Conservation (phyloP, 2,329 filamentous ascomycete genomes). For the Nemania diffusa region DNA sequence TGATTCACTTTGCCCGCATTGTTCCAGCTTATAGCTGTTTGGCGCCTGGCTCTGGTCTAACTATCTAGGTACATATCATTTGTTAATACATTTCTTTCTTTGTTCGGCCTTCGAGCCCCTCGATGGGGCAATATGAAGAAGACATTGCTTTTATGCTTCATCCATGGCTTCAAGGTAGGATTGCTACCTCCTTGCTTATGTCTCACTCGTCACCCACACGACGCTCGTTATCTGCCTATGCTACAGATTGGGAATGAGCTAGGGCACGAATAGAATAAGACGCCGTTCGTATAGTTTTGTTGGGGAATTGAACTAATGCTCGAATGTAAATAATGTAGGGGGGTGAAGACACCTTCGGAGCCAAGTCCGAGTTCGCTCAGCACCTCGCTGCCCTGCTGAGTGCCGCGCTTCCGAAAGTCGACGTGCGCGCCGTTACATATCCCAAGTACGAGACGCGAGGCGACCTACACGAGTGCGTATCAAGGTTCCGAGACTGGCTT, state of each 20-base stretch:
- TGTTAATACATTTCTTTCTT: slow-evolving; percentile 1
- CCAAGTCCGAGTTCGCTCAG: slow-evolving; percentile 72
- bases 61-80: neutral
- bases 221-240: neutral
- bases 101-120: slow-evolving; percentile 27
- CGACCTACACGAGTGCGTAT: slow-evolving; percentile 76
- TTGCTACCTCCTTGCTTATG: slow-evolving; percentile 13
- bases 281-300: neutral
- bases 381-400: slow-evolving; percentile 74
- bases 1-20: slow-evolving; percentile 3
- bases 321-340: slow-evolving; percentile 60
- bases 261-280: neutral
- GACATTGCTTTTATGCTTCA: slow-evolving; percentile 83
- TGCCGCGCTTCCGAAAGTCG: slow-evolving; percentile 73
- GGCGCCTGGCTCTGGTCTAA: neutral
- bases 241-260: neutral
- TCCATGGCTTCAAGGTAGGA: slow-evolving; percentile 82
- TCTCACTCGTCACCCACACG: neutral
- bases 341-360: slow-evolving; percentile 79
- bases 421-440: slow-evolving; percentile 76
- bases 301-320: neutral
- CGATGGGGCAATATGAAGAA: slow-evolving; percentile 71
- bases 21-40: slow-evolving; percentile 9
- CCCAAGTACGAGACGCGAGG: slow-evolving; percentile 85
- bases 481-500: slow-evolving; percentile 82